Evolutionary conservation across 1,139 yeast species (phyloP).

Genomic region (Protomyces pachydermus): DNA sequence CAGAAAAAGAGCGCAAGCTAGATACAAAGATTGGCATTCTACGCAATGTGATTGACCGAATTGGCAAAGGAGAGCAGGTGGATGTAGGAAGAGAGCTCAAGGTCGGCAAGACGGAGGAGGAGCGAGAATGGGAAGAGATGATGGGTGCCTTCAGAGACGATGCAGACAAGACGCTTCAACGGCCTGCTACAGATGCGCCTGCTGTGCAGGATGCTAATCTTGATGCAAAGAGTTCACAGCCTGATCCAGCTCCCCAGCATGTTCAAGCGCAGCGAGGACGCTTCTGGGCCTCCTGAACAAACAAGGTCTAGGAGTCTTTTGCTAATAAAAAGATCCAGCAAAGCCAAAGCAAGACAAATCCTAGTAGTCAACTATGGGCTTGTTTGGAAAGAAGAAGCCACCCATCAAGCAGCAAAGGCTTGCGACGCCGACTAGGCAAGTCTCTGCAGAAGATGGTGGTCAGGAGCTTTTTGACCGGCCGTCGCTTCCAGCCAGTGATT

Average conservation of each 20-base stretch:
- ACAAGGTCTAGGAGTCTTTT: too few relatives aligned
- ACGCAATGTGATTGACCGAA: constrained; percentile 12
- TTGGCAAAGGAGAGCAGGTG: constrained; percentile 21
- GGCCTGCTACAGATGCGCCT: too few relatives aligned
- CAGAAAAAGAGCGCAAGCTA: constrained; percentile 15
- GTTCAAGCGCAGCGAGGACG: not conserved
- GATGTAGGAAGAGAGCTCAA: constrained; percentile 13
- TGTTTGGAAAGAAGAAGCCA: not conserved
- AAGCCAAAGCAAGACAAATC: too few relatives aligned
- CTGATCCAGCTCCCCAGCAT: not conserved
- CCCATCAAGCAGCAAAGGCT: not conserved
- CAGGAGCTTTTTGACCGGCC: not conserved
- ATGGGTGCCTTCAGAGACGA: constrained; percentile 12
- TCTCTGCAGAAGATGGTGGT: not conserved
- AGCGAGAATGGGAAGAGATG: constrained; percentile 22
- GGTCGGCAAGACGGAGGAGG: constrained; percentile 20
- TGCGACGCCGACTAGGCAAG: not conserved
- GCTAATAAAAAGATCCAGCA: too few relatives aligned
- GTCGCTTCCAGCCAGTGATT: not conserved
- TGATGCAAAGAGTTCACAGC: not conserved
- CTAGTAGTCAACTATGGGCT: not conserved
- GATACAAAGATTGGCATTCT: constrained; percentile 18
- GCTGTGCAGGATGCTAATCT: not conserved
- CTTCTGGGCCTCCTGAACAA: not conserved
- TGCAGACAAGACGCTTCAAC: not conserved